These are phyloP conservation scores for Sclerotiophoma versabilis DNA, from an alignment of 2,329 filamentous ascomycete genomes.

Conservation along the genomic window DNA sequence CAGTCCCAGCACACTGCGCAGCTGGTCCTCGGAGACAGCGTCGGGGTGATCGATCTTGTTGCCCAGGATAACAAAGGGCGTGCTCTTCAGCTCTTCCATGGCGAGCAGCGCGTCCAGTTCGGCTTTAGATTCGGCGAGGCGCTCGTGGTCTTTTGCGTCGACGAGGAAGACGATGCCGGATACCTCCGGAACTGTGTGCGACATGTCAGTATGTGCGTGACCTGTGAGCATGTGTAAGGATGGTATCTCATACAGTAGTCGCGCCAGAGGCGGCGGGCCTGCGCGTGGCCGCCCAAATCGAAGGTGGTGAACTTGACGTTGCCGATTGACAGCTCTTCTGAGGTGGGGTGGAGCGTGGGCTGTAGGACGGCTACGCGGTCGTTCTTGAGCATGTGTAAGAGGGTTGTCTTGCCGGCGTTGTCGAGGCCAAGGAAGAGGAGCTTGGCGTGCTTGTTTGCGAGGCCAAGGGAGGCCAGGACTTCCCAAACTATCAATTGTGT, in stretches of 20 bases:
- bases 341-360: slow-evolving; percentile 64
- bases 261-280: slow-evolving; percentile 51
- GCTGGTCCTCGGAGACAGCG: slow-evolving; percentile 93
- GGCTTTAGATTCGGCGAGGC: slow-evolving; percentile 91
- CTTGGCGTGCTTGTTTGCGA: slow-evolving; percentile 89
- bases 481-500: slow-evolving; percentile 72
- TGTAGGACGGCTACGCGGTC: slow-evolving; percentile 85
- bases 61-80: slow-evolving; percentile 93
- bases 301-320: slow-evolving; percentile 88
- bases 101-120: slow-evolving; percentile 92
- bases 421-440: slow-evolving; percentile 81
- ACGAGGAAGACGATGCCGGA: slow-evolving; percentile 94
- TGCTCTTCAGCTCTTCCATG: slow-evolving; percentile 96
- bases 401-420: slow-evolving; percentile 95
- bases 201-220: slow-evolving; percentile 1
- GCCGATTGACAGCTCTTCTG: slow-evolving; percentile 61
- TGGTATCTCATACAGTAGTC: slow-evolving; percentile 51
- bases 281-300: slow-evolving; percentile 62
- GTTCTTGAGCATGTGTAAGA: slow-evolving; percentile 90
- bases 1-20: slow-evolving; percentile 88
- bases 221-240: neutral
- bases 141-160: slow-evolving; percentile 96
- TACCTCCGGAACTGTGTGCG: slow-evolving; percentile 44
- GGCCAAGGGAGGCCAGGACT: slow-evolving; percentile 82
- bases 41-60: slow-evolving; percentile 99